These are phyloP conservation scores for Debaryomyces hansenii DNA, from an alignment of 805 yeast genomes.

Conservation along the genomic window DNA sequence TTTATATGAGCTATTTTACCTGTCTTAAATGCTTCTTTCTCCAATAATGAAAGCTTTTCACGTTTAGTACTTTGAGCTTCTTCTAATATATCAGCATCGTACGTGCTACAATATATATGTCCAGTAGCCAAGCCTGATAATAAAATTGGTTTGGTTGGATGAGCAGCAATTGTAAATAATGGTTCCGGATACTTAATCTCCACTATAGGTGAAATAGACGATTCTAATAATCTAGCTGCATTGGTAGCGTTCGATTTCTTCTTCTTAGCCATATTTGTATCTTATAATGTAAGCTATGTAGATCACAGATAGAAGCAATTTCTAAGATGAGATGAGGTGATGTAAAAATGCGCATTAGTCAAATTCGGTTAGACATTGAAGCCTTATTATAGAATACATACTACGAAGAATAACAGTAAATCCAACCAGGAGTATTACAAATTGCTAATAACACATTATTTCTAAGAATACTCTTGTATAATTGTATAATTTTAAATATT, in stretches of 20 bases:
- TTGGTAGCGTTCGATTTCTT: conserved; percentile 24
- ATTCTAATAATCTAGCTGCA: conserved; percentile 31
- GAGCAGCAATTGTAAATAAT: conserved; percentile 74
- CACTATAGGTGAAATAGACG: conserved; percentile 41
- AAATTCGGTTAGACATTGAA: too few species aligned
- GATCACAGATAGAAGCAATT: neutral
- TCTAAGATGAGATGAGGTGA: neutral
- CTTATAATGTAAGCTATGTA: neutral
- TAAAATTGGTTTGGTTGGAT: conserved; percentile 67
- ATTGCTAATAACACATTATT: too few species aligned
- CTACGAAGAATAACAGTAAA: too few species aligned
- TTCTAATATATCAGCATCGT: conserved; percentile 51
- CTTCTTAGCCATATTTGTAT: conserved; percentile 19
- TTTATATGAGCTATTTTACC: conserved; percentile 21
- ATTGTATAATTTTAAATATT: too few species aligned
- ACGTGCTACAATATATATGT: conserved; percentile 60
- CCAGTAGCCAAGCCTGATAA: conserved; percentile 84
- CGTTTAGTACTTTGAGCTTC: conserved; percentile 23
- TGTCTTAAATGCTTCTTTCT: conserved; percentile 23
- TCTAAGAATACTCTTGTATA: too few species aligned
- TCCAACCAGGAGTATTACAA: too few species aligned
- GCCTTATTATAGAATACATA: too few species aligned
- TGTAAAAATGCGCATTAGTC: neutral
- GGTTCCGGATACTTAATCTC: conserved; percentile 58
- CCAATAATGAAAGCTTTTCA: conserved; percentile 18